A percentile compares a stretch with the other conserved stretches of the same genome.
Conservation (phyloP, 805 yeast genomes). For the Hanseniaspora osmophila region DNA sequence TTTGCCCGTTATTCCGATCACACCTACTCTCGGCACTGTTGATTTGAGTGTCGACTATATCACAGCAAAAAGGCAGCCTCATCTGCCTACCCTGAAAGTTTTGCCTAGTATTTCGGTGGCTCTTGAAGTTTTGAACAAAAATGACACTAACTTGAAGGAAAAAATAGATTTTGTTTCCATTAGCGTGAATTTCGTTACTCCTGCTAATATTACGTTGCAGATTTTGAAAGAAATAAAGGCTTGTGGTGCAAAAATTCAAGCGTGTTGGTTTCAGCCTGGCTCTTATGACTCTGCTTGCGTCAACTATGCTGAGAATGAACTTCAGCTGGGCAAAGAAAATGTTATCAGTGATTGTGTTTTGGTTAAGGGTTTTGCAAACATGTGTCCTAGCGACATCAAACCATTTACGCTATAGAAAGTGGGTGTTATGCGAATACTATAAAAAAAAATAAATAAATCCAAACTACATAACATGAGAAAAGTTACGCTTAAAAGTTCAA, state of each 20-base stretch:
- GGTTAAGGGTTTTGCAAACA: slow-evolving; percentile 45
- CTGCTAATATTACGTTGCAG: slow-evolving; percentile 45
- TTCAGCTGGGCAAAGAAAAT: slow-evolving; percentile 24
- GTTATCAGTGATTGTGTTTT: slow-evolving; percentile 54
- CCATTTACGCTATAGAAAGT: not conserved
- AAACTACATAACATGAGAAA: not conserved
- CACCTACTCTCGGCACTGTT: slow-evolving; percentile 40
- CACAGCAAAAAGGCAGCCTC: slow-evolving; percentile 36
- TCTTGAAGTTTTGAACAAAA: slow-evolving; percentile 3
- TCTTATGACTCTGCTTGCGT: slow-evolving; percentile 44
- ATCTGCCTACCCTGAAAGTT: slow-evolving; percentile 26
- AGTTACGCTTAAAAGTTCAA: not conserved
- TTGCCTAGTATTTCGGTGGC: slow-evolving; percentile 22
- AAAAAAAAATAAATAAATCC: not conserved
- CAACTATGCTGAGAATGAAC: slow-evolving; percentile 24
- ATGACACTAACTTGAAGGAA: slow-evolving; percentile 9
- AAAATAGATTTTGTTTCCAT: slow-evolving; percentile 28
- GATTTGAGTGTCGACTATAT: slow-evolving; percentile 49
- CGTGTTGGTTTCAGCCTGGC: slow-evolving; percentile 80
- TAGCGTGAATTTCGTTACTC: slow-evolving; percentile 59
- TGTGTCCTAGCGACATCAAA: slow-evolving; percentile 7
- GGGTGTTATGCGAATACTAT: not conserved
- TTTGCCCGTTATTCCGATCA: slow-evolving; percentile 34
- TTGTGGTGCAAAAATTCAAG: slow-evolving; percentile 25
- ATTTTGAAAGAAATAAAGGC: slow-evolving; percentile 27